phyloP scores from a whole-genome alignment of 345 rosid genomes.

The Cardamine occulta region DNA sequence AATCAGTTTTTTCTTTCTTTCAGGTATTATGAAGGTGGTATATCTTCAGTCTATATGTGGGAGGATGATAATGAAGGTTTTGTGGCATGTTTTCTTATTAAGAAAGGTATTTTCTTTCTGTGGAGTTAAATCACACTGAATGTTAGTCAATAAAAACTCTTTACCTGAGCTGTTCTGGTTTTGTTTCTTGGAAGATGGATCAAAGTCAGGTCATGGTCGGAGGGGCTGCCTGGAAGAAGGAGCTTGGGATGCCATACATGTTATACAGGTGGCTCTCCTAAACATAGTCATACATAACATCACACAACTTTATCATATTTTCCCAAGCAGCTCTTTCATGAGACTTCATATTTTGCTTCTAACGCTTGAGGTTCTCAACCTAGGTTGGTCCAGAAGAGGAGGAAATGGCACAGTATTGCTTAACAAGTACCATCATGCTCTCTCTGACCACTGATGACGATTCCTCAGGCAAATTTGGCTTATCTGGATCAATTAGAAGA shows the following conservation, averaged over 20 bases:
- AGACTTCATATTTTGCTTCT: slow-evolving; percentile 6
- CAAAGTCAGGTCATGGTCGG: slow-evolving; percentile 89
- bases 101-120: slow-evolving; percentile 69
- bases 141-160: neutral
- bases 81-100: slow-evolving; percentile 89
- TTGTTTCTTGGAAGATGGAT: slow-evolving; percentile 65
- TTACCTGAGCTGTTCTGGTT: slow-evolving; percentile 23
- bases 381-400: slow-evolving; percentile 95
- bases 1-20: slow-evolving; percentile 39
- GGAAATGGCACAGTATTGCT: slow-evolving; percentile 78
- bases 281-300: neutral
- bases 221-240: slow-evolving; percentile 96
- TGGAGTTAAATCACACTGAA: neutral
- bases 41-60: slow-evolving; percentile 97
- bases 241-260: slow-evolving; percentile 98
- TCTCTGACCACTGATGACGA: slow-evolving; percentile 87
- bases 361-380: slow-evolving; percentile 12
- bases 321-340: neutral
- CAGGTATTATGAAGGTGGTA: slow-evolving; percentile 99
- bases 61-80: slow-evolving; percentile 94
- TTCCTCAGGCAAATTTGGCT: slow-evolving; percentile 75
- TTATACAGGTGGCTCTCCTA: slow-evolving; percentile 64
- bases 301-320: neutral
- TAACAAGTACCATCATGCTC: slow-evolving; percentile 95
- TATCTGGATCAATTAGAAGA: slow-evolving; percentile 96